These are phyloP conservation scores for Apiospora hydei DNA, from an alignment of 2,329 filamentous ascomycete species.

Conservation along the genomic window DNA sequence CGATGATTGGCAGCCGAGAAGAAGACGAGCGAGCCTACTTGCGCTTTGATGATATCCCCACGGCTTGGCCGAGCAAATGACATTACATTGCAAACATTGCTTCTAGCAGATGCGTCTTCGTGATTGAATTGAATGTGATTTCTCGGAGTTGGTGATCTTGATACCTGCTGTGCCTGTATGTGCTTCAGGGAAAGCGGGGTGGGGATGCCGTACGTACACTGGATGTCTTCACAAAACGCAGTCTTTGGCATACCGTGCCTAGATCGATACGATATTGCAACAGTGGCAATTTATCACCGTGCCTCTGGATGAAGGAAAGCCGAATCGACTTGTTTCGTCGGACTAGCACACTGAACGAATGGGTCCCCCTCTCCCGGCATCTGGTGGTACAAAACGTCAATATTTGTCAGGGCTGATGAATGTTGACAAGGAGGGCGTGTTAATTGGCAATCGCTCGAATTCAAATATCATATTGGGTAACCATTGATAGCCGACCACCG, in stretches of 20 bases:
- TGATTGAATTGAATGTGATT: neutral
- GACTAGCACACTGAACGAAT: neutral
- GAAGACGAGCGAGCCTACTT: constrained; percentile 22
- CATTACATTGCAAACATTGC: constrained; percentile 23
- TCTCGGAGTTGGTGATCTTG: neutral
- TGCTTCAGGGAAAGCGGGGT: neutral
- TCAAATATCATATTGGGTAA: neutral
- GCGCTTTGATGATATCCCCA: constrained; percentile 44
- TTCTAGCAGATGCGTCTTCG: neutral
- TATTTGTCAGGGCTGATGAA: too few relatives aligned
- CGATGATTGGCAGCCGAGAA: neutral
- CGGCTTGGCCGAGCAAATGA: constrained; percentile 41
- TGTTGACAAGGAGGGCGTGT: neutral
- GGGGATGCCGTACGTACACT: too few relatives aligned
- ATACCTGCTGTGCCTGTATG: neutral
- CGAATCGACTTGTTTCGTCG: neutral
- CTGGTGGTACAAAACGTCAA: too few relatives aligned
- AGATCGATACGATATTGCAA: neutral
- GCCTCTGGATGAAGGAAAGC: neutral
- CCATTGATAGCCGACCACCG: neutral
- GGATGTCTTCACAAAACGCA: too few relatives aligned
- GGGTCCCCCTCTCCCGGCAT: too few relatives aligned
- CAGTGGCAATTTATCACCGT: neutral
- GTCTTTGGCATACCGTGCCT: too few relatives aligned
- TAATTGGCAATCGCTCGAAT: too few relatives aligned